Evolutionary conservation across 768 basidiomycete genomes (phyloP).

Genomic region (Suillus subluteus): DNA sequence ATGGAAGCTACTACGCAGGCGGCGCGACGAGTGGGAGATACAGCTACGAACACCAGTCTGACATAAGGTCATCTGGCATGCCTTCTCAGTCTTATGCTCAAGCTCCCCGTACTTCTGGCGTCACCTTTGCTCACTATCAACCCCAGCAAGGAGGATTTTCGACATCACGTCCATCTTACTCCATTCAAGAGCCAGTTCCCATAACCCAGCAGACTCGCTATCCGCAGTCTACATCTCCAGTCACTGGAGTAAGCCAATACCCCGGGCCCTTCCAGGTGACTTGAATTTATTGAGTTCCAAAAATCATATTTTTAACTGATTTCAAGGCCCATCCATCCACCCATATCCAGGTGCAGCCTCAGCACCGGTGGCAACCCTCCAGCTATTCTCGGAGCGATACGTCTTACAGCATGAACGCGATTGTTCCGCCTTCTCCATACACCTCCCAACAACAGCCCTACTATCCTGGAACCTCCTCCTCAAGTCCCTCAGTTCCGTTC

Average conservation of each 20-base stretch:
- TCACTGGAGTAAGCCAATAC: constrained; percentile 25
- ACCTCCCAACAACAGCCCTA: constrained; percentile 30
- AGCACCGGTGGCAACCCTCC: constrained; percentile 16
- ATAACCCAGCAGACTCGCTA: constrained; percentile 23
- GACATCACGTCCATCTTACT: constrained; percentile 35
- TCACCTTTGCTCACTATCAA: constrained; percentile 43
- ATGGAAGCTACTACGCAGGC: constrained; percentile 20
- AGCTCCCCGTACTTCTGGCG: constrained; percentile 25
- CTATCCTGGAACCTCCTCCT: constrained; percentile 28
- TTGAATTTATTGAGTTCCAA: background rate
- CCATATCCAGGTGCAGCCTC: constrained; percentile 30
- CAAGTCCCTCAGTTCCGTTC: constrained; percentile 17
- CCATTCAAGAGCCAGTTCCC: constrained; percentile 22
- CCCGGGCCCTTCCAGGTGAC: constrained; percentile 31
- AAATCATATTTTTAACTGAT: constrained; percentile 15
- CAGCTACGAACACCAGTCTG: constrained; percentile 26
- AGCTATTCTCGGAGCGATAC: constrained; percentile 29
- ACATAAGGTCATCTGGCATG: constrained; percentile 17
- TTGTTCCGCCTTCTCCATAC: constrained; percentile 15
- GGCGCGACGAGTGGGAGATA: constrained; percentile 25
- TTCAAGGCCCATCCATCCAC: constrained; percentile 16
- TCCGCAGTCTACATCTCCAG: constrained; percentile 19
- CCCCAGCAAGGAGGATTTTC: constrained; percentile 41
- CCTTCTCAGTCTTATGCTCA: constrained; percentile 22
- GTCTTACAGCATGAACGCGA: constrained; percentile 24